phyloP scores from a whole-genome alignment of 768 basidiomycete genomes.

The Termitomyces sp. region DNA sequence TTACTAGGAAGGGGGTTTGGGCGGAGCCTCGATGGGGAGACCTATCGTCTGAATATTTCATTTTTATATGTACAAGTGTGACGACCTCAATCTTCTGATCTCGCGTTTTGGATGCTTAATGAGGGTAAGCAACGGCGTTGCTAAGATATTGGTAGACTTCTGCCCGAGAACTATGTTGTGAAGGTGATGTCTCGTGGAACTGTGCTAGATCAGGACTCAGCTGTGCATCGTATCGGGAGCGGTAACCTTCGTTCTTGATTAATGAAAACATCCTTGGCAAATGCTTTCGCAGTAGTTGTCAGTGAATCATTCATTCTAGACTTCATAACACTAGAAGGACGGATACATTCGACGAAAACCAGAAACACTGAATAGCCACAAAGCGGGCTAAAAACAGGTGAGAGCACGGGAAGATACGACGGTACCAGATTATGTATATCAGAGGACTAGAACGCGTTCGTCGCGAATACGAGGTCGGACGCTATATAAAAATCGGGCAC shows the following conservation, averaged over 20 bases:
- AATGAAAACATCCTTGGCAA: too few relatives aligned
- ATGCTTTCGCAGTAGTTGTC: too few relatives aligned
- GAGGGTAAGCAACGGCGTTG: slow-evolving; percentile 6
- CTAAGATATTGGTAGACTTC: background rate
- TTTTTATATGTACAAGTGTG: slow-evolving; percentile 11
- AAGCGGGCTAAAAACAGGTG: background rate
- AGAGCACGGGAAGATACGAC: too few relatives aligned
- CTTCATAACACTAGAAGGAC: background rate
- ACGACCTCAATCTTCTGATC: slow-evolving; percentile 11
- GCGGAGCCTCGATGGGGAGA: slow-evolving; percentile 30
- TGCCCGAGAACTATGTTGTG: background rate
- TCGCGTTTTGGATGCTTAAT: slow-evolving; percentile 8
- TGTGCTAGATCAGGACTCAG: background rate
- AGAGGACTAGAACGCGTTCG: too few relatives aligned
- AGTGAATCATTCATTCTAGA: background rate
- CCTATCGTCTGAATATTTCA: slow-evolving; percentile 5
- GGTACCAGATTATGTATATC: background rate
- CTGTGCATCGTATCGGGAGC: background rate
- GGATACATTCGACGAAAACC: background rate
- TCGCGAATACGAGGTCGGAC: background rate
- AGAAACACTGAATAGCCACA: background rate
- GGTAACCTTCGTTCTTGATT: too few relatives aligned
- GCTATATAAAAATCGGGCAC: too few relatives aligned
- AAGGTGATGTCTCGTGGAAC: background rate
- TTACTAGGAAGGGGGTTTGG: slow-evolving; percentile 27